Conservation (phyloP, 2,329 filamentous ascomycete species). For the Pseudogymnoascus sp. region DNA sequence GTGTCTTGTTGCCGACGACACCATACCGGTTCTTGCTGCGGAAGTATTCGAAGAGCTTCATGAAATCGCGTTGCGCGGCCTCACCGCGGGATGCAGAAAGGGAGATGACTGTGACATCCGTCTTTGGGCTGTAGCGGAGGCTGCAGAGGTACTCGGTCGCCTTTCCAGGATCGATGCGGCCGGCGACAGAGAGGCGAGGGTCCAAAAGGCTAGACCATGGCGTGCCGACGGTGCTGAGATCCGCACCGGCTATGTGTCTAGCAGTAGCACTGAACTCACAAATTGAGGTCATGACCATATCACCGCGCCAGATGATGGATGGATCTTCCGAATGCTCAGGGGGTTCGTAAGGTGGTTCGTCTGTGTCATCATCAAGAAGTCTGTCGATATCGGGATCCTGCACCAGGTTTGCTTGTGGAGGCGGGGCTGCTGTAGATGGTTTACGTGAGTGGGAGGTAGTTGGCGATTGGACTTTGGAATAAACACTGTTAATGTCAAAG, state of each 20-base stretch:
- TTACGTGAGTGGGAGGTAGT: slow-evolving; percentile 39
- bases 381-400: slow-evolving; percentile 84
- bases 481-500: slow-evolving; percentile 83
- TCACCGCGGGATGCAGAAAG: slow-evolving; percentile 55
- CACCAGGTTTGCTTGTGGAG: slow-evolving; percentile 39
- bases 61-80: slow-evolving; percentile 55
- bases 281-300: slow-evolving; percentile 66
- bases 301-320: slow-evolving; percentile 70
- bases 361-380: slow-evolving; percentile 64
- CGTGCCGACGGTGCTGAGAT: slow-evolving; percentile 48
- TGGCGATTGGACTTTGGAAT: slow-evolving; percentile 74
- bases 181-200: slow-evolving; percentile 60
- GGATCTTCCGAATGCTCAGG: slow-evolving; percentile 64
- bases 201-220: slow-evolving; percentile 74
- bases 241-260: slow-evolving; percentile 75
- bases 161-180: slow-evolving; percentile 71
- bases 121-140: slow-evolving; percentile 70
- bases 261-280: slow-evolving; percentile 71
- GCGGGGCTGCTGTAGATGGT: slow-evolving; percentile 41
- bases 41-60: slow-evolving; percentile 82
- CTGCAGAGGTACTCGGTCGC: slow-evolving; percentile 89
- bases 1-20: slow-evolving; percentile 66
- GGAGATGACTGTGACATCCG: slow-evolving; percentile 76
- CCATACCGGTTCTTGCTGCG: slow-evolving; percentile 73
- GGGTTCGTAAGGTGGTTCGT: slow-evolving; percentile 72